phyloP scores from a whole-genome alignment of 345 rosid genomes.

The Noccaea bulbosa region DNA sequence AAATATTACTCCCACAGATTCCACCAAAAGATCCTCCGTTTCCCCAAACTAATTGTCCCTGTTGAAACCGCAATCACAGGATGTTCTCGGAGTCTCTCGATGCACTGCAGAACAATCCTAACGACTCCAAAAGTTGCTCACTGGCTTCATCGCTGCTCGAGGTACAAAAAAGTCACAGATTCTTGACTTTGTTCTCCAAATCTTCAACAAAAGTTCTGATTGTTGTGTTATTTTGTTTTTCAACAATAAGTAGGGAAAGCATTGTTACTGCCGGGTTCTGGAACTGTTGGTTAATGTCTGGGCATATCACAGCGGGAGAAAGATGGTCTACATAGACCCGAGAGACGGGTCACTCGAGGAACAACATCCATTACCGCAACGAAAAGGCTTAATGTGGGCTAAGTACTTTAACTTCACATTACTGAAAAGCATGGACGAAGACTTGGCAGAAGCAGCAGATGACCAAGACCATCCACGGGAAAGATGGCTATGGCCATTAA shows the following conservation, averaged over 20 bases:
- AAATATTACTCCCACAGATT: slow-evolving; percentile 13
- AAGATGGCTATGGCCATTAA: slow-evolving; percentile 90
- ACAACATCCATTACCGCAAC: slow-evolving; percentile 69
- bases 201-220: slow-evolving; percentile 21
- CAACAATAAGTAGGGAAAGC: slow-evolving; percentile 62
- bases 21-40: slow-evolving; percentile 14
- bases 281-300: slow-evolving; percentile 89
- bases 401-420: slow-evolving; percentile 76
- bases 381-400: slow-evolving; percentile 75
- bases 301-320: slow-evolving; percentile 92
- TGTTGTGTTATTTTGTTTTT: neutral
- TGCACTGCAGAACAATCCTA: slow-evolving; percentile 62
- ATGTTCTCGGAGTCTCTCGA: slow-evolving; percentile 94
- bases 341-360: slow-evolving; percentile 67
- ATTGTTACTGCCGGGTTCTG: slow-evolving; percentile 87
- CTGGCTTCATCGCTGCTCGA: slow-evolving; percentile 69
- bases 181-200: neutral
- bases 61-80: slow-evolving; percentile 49
- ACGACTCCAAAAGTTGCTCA: slow-evolving; percentile 49
- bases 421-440: slow-evolving; percentile 95
- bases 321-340: slow-evolving; percentile 89
- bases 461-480: slow-evolving; percentile 75
- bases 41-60: slow-evolving; percentile 8
- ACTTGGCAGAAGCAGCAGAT: slow-evolving; percentile 98
- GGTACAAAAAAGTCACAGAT: slow-evolving; percentile 50